Evolutionary conservation across 2,329 filamentous ascomycete genomes (phyloP), one percentile per base, ranked within the genome.

Genomic region (Fusarium hainanense): DNA sequence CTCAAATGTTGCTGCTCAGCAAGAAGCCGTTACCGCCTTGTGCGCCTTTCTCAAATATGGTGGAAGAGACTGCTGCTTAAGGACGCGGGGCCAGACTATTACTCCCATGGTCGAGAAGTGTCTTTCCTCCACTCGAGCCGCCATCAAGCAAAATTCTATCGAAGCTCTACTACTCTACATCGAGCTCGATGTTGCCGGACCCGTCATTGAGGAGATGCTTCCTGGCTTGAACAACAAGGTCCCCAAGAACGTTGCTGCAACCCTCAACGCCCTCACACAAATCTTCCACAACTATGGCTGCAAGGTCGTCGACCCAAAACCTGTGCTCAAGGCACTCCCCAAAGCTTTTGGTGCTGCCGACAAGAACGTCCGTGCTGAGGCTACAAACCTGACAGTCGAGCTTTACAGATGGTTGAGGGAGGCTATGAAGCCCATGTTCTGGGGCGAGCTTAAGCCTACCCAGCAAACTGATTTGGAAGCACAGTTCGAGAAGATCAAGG

Each of bases 361-460:
- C 85, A 99, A 99, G 82, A 98, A 98, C 78, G 93, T 99, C 18
- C 91, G 96, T 80, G 94, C 94, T 6, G 96, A 98, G 79, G 94
- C 94, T 28, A 96, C 96, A 48, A 94, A 92, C 73, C 84, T 99
- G 60, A 92, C 95, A 0, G 93, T 98, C 49, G 97, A 99, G 78
- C 88, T 99, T 61, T 99, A 99, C 81, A 87, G 96, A 80, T 99
- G 97, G 96, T 85, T 99, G 34, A 92, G 95, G 72, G 96, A 99
- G 70, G 95, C 95, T 13, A 98, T 99, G 90, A 99, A 99, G 79
- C 93, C 95, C 40, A 91, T 98, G 81, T 98, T 99, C 79, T 99
- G 96, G 94, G 89, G 88, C 46, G 96, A 99, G 63, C 81, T 99
- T 66, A 99, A 99, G 79, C 92, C 95, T 1, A 95, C 97, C 1